Evolutionary conservation across 139 green algal genomes (phyloP).

Genomic region (Chlorella sp.): DNA sequence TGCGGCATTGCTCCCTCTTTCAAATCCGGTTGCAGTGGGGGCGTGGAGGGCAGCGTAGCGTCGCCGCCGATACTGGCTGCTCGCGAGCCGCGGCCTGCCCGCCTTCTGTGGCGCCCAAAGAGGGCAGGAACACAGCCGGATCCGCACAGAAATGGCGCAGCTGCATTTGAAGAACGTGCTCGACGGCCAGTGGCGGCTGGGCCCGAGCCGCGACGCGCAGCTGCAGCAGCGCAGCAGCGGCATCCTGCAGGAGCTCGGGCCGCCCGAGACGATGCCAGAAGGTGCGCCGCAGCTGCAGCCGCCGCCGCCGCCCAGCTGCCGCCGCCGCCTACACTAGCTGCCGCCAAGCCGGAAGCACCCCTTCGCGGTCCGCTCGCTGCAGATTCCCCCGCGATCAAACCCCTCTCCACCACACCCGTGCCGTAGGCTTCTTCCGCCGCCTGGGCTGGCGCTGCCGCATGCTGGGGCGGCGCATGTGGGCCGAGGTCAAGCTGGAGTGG

Average conservation of each 20-base stretch:
- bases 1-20: too few species aligned
- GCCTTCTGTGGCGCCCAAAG: too few species aligned
- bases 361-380: too few species aligned
- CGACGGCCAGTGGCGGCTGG: neutral
- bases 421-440: neutral
- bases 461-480: neutral
- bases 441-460: neutral
- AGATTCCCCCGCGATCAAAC: too few species aligned
- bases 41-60: too few species aligned
- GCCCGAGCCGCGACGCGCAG: neutral
- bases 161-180: too few species aligned
- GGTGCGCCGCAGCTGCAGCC: neutral
- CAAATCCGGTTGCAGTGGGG: too few species aligned
- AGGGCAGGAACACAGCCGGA: too few species aligned
- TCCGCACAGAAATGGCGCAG: too few species aligned
- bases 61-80: too few species aligned
- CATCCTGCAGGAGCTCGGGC: neutral
- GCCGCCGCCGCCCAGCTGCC: neutral
- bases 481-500: conserved; percentile 1
- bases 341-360: neutral
- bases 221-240: neutral
- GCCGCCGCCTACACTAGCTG: neutral
- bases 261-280: neutral
- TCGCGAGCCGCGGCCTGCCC: too few species aligned
- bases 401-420: neutral